Evolutionary conservation across 1,284 basidiomycete genomes (phyloP).

Genomic region (Phaffia rhodozyma): DNA sequence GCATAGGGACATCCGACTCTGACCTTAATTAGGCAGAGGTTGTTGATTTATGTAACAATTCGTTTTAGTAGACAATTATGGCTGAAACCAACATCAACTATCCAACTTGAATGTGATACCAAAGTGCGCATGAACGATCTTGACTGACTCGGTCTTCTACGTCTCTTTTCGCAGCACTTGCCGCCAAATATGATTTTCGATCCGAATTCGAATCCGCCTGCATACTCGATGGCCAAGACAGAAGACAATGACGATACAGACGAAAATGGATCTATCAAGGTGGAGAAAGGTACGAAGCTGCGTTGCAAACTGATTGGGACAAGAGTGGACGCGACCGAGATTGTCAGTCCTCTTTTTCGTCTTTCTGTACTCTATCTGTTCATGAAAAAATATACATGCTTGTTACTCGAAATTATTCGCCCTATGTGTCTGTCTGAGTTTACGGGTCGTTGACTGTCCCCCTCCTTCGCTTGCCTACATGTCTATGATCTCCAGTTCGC

Average conservation of each 20-base stretch:
- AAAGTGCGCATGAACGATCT: neutral
- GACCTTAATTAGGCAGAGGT: constrained; percentile 21
- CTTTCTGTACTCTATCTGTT: neutral
- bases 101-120: too few species aligned
- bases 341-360: constrained; percentile 46
- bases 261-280: constrained; percentile 44
- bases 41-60: constrained; percentile 36
- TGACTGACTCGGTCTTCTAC: constrained; percentile 10
- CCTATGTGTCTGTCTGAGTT: constrained; percentile 2
- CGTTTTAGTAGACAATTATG: constrained; percentile 31
- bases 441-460: neutral
- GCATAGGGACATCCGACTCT: constrained; percentile 30
- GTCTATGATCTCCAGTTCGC: constrained; percentile 50
- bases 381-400: neutral
- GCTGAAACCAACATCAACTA: too few species aligned
- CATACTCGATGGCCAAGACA: constrained; percentile 44
- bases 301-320: constrained; percentile 94
- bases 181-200: constrained; percentile 87
- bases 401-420: neutral
- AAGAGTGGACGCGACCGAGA: constrained; percentile 92
- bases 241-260: constrained; percentile 52
- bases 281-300: constrained; percentile 84
- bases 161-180: constrained; percentile 51
- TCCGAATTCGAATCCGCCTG: constrained; percentile 82
- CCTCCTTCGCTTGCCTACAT: neutral